Evolutionary conservation across 169 alveolate species (phyloP).

Genomic region (Besnoitia besnoiti): DNA sequence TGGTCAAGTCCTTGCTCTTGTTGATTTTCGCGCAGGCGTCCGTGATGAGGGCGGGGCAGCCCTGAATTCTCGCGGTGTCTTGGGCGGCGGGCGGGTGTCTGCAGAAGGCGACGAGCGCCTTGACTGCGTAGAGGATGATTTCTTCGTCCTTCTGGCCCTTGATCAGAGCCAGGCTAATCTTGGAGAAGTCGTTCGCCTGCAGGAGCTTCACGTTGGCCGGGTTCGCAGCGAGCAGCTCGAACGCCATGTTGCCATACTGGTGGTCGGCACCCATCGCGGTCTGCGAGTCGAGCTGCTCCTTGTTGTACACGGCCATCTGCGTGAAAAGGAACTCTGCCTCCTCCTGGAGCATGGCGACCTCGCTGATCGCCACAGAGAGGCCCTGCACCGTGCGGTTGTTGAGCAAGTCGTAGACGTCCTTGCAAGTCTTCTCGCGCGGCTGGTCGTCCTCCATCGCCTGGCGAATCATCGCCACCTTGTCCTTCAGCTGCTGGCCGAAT

Average conservation of each 20-base stretch:
- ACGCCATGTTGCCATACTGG: conserved; percentile 69
- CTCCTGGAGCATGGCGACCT: conserved; percentile 64
- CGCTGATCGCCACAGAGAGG: conserved; percentile 61
- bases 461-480: conserved; percentile 68
- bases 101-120: conserved; percentile 64
- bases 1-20: conserved; percentile 25
- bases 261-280: conserved; percentile 67
- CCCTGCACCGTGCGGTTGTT: conserved; percentile 56
- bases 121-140: conserved; percentile 64
- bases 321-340: conserved; percentile 64
- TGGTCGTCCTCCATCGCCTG: conserved; percentile 71
- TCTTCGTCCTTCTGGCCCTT: conserved; percentile 67
- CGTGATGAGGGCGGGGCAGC: conserved; percentile 61
- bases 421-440: conserved; percentile 71
- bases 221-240: conserved; percentile 57
- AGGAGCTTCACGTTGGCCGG: conserved; percentile 61
- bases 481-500: conserved; percentile 43
- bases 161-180: conserved; percentile 55
- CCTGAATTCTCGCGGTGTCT: conserved; percentile 61
- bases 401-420: conserved; percentile 65
- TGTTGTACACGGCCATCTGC: conserved; percentile 58
- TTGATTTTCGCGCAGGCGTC: conserved; percentile 53
- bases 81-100: conserved; percentile 64
- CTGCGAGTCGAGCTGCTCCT: conserved; percentile 53
- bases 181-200: conserved; percentile 62